Conservation (phyloP, 768 basidiomycete genomes). For the Russula sp. region DNA sequence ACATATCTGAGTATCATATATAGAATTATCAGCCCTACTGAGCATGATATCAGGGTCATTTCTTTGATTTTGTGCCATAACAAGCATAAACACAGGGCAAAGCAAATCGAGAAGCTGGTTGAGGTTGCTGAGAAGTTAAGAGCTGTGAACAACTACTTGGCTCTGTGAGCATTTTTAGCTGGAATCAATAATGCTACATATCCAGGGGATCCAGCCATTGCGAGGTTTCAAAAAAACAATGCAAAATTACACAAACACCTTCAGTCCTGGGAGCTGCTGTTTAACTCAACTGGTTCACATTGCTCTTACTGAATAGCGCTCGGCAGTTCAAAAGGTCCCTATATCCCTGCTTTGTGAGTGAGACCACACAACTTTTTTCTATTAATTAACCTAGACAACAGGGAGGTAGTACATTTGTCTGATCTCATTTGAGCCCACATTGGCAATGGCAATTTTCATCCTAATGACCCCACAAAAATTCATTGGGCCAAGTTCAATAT, state of each 20-base stretch:
- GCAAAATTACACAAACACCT: slow-evolving; percentile 71
- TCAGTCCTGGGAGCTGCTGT: slow-evolving; percentile 75
- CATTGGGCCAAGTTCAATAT: slow-evolving; percentile 97
- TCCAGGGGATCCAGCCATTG: slow-evolving; percentile 70
- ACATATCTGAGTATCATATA: slow-evolving; percentile 14
- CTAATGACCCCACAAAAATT: slow-evolving; percentile 60
- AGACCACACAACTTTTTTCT: slow-evolving; percentile 11
- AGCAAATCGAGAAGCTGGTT: slow-evolving; percentile 83
- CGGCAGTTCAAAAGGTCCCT: slow-evolving; percentile 74
- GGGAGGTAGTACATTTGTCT: slow-evolving; percentile 87
- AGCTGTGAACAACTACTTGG: slow-evolving; percentile 85
- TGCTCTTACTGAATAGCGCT: slow-evolving; percentile 88
- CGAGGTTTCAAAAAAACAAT: slow-evolving; percentile 56
- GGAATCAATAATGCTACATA: slow-evolving; percentile 83
- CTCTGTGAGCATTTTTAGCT: slow-evolving; percentile 86
- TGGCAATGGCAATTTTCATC: slow-evolving; percentile 67
- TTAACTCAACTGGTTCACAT: slow-evolving; percentile 76
- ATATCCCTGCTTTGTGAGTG: slow-evolving; percentile 74
- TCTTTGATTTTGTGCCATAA: slow-evolving; percentile 88
- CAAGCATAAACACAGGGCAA: slow-evolving; percentile 63
- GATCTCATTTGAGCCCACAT: slow-evolving; percentile 85
- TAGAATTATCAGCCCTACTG: slow-evolving; percentile 9
- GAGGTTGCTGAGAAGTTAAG: slow-evolving; percentile 78
- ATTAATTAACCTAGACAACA: slow-evolving; percentile 27
- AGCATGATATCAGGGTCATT: slow-evolving; percentile 57